Evolutionary conservation across 1,284 basidiomycete species (phyloP), one percentile per base, ranked within the genome.

Genomic region (Naganishia cerealis): DNA sequence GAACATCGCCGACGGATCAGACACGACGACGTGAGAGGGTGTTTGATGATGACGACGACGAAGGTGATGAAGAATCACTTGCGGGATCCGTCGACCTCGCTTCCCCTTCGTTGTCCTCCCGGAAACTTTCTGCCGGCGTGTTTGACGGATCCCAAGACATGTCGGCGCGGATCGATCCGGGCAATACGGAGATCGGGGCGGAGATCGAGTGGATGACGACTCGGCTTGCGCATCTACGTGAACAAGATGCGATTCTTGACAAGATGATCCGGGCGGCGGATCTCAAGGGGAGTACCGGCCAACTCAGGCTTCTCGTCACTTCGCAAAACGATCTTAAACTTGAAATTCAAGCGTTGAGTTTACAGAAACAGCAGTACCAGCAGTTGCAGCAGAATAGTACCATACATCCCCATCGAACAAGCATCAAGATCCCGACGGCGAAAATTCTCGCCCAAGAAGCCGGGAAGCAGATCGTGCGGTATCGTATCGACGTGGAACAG

Each of bases 241-340:
- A 87, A 1, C 95, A 98, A 74, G 88, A 91, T 63, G 81, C 85
- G 21, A 89, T 94, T 80, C 84, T 99, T 15, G 88, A 90, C 70
- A 89, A 88, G 0, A 83, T 98, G 39, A 90, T 96, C 73, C 88
- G 90, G 72, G 94, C 95, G 78, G 95, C 95, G 0, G 95, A 98
- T 76, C 81, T 98, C 52, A 93, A 92, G 0, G 95, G 94, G 0
- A 91, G 93, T 74, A 86, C 85, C 1, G 87, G 90, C 73, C 94
- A 98, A 80, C 84, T 94, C 29, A 86, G 86, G 66, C 84, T 98
- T 24, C 85, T 98, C 56, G 86, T 84, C 58, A 90, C 87, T 72
- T 94, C 92, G 0, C 90, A 90, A 73, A 85, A 88, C 10, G 87
- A 91, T 0, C 86, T 97, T 77, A 86, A 84, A 43, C 84, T 92